Evolutionary conservation across 805 yeast genomes (phyloP), one percentile per base, ranked within the genome.

Genomic region (Cyberlindnera americana): DNA sequence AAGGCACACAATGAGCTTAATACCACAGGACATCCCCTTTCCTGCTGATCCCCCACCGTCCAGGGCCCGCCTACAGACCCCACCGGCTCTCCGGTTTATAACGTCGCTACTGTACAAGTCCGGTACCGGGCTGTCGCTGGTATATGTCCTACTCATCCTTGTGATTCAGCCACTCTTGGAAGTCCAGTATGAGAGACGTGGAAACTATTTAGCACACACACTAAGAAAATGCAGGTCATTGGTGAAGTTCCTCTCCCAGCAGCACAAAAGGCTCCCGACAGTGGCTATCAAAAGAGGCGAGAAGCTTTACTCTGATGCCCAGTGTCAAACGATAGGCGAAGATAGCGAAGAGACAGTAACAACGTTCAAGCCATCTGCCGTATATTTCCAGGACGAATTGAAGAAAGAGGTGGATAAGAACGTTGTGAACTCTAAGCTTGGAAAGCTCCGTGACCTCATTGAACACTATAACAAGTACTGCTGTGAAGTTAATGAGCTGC

Each of bases 221-320:
- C 55, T 67, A 12, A 21, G 49, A 3, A 53, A 52, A 19, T 44
- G 67, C 18, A 49, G 67, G 17, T 56, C 51, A 29, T 17, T 53
- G 3, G 53, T 73, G 2, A 56, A 49, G 17, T 23, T 35, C 21
- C 35, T 44, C 2, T 40, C 59, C n/a, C 45, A 62, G 6, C 44
- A 56, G 15, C 54, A 53, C 14, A 46, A 61, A 27, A 52, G 51
- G 19, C 62, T 72, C 1, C 72, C 77, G 4, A 50, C 65, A 4
- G 64, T 72, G n/a, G 64, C 64, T 10, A 53, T 72, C 12, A 70
- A 66, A 17, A 66, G 66, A 46, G 67, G 67, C 27, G 70, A 65
- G 19, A 51, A 51, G 17, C 46, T 59, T 18, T 61, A 64, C 35
- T 59, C 64, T 13, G 72, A 67, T 48, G 59, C 67, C 11, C 56